phyloP scores from a whole-genome alignment of 139 green algal species.

The Asterochloris sp. region DNA sequence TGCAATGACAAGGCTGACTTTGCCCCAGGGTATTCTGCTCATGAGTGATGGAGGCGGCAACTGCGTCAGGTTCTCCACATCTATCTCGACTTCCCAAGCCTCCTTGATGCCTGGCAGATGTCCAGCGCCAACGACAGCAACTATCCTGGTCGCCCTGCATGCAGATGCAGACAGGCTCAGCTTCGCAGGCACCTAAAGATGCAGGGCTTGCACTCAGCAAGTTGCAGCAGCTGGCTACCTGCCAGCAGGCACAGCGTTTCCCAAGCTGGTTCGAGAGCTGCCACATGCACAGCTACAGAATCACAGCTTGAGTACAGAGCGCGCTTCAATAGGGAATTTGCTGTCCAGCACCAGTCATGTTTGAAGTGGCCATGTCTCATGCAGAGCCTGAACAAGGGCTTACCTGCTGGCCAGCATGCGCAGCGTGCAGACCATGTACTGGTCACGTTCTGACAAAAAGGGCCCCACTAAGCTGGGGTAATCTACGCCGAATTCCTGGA shows the following conservation, averaged over 20 bases:
- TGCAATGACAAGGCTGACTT: neutral
- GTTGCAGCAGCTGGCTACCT: no score
- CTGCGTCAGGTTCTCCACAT: conserved; percentile 19
- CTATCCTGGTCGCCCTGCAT: conserved; percentile 18
- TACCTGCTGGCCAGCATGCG: neutral
- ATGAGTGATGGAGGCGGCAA: neutral
- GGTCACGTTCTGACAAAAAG: conserved; percentile 37
- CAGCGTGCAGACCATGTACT: conserved; percentile 21
- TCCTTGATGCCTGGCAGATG: conserved; percentile 38
- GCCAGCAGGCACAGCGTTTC: no score
- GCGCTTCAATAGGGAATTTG: no score
- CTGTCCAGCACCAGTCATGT: no score
- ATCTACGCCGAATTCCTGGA: conserved; percentile 41
- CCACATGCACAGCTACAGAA: no score
- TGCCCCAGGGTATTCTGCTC: neutral
- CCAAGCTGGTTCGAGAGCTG: no score
- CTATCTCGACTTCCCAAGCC: conserved; percentile 35
- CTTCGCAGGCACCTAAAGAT: no score
- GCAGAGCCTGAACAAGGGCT: neutral
- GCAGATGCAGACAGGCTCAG: no score
- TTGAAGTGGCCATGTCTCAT: no score
- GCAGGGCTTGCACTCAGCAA: no score
- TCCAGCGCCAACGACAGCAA: conserved; percentile 40
- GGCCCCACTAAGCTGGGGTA: conserved; percentile 41
- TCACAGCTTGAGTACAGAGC: no score